These are phyloP conservation scores for Nakataea oryzae DNA, from an alignment of 2,329 filamentous ascomycete genomes.

Conservation along the genomic window DNA sequence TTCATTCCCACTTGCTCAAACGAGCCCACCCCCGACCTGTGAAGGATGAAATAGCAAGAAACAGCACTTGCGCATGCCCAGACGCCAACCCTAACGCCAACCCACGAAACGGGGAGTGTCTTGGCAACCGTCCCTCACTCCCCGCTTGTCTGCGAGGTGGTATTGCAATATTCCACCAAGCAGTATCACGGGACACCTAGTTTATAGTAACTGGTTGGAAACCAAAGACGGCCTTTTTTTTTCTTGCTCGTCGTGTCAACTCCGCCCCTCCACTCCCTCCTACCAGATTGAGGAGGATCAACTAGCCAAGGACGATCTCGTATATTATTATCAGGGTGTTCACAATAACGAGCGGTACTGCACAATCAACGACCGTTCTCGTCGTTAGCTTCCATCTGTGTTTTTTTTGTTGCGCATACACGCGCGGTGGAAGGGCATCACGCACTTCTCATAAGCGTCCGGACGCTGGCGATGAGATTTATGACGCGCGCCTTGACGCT, in stretches of 20 bases:
- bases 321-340: conserved; percentile 79
- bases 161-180: neutral
- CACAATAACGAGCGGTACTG: conserved; percentile 76
- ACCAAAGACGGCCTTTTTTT: too few relatives aligned
- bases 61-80: neutral
- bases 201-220: neutral
- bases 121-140: too few relatives aligned
- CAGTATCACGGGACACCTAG: neutral
- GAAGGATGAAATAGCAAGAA: neutral
- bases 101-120: neutral
- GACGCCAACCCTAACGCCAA: neutral
- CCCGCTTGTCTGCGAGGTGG: too few relatives aligned
- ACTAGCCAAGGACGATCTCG: conserved; percentile 63
- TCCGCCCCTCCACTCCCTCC: too few relatives aligned
- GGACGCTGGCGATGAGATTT: conserved; percentile 80
- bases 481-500: conserved; percentile 81
- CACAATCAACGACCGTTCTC: neutral
- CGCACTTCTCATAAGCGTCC: conserved; percentile 88
- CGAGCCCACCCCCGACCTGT: too few relatives aligned
- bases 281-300: neutral
- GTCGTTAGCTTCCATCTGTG: neutral
- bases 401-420: neutral
- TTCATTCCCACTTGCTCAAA: neutral
- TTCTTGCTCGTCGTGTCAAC: neutral
- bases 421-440: conserved; percentile 12